Percentiles rank a stretch among this genome's conserved stretches.
phyloP scores from a whole-genome alignment of 2,329 filamentous ascomycete species.

The Nothophoma quercina region DNA sequence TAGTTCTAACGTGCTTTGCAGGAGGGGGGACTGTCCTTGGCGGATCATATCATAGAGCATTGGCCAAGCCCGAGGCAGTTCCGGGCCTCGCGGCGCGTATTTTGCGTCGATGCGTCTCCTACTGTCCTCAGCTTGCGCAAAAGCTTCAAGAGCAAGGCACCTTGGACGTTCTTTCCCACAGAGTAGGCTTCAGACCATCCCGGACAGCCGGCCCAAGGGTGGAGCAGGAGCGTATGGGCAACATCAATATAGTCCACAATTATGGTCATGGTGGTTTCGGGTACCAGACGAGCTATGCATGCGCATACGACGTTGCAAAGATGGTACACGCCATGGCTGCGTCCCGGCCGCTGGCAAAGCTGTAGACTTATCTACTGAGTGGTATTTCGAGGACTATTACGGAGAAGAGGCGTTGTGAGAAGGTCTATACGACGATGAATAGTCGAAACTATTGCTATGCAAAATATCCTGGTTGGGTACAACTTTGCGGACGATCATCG shows the following conservation, averaged over 20 bases:
- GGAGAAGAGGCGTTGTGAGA: background rate
- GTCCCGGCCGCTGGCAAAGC: background rate
- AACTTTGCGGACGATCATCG: background rate
- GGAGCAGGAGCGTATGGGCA: background rate
- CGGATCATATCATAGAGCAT: background rate
- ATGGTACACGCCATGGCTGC: background rate
- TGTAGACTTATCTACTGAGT: background rate
- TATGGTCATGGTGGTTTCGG: background rate
- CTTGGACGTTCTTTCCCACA: background rate
- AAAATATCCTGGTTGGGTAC: background rate
- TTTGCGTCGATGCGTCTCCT: background rate
- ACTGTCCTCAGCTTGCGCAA: background rate
- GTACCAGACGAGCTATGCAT: background rate
- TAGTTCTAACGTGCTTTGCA: background rate
- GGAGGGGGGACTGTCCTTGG: constrained; percentile 1
- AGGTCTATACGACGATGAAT: background rate
- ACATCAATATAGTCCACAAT: background rate
- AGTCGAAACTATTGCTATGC: background rate
- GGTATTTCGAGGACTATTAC: background rate
- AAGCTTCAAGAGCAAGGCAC: background rate
- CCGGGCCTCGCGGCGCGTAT: background rate
- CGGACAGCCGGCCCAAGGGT: background rate
- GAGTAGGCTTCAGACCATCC: background rate
- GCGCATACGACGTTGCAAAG: background rate
- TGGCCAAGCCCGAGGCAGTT: background rate